Base-by-base conservation (phyloP, 2,329 filamentous ascomycete species). In the Achaetomium macrosporum region DNA sequence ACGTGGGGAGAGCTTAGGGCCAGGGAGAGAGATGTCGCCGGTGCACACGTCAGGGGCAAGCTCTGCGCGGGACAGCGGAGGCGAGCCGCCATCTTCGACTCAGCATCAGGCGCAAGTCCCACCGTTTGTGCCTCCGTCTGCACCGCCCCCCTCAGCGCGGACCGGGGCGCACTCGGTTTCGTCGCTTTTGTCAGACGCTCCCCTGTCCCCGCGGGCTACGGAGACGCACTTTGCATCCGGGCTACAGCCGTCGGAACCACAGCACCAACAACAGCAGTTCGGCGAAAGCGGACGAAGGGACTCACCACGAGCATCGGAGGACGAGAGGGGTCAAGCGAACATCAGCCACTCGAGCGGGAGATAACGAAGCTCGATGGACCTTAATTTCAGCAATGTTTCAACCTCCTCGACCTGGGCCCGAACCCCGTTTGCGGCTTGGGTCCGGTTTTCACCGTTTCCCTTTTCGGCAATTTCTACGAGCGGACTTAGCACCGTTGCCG, bases 11-110 rank as follows among this genome's bases (percentile, higher is more conserved):
- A 61, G 65, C 52, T 68, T 61, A 51, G 69, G 65, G 17, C 65
- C 65, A 20, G 63, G 65, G 33, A 64, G 68, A 39, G 68, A 68
- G 20, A 63, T 65, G 56, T 72, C 73, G 19, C 71, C 73, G 5
- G 65, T 65, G 46, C 61, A 63, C 41, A 54, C 54, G 13, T 61
- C 64, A 13, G 68, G 69, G 6, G 61, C 69, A 11, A 60, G 66
- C 49, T 62, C 65, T 13, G 56, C 64, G 20, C 64, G 66, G 51
- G 71, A 73, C 35, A 61, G 63, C 43, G 64, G 66, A 16, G 35
- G n/a, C 25, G 64, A 67, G 51, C 59, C 64, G 17, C 62, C 68
- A 44, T 57, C 54, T 12, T 56, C 46, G 39, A 47, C 55, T 11
- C 54, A 59, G 41, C 68, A 68, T 42, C 61, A 61, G 42, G 53